Conservation (phyloP, 2,329 filamentous ascomycete genomes). For the Colletotrichum sp. region DNA sequence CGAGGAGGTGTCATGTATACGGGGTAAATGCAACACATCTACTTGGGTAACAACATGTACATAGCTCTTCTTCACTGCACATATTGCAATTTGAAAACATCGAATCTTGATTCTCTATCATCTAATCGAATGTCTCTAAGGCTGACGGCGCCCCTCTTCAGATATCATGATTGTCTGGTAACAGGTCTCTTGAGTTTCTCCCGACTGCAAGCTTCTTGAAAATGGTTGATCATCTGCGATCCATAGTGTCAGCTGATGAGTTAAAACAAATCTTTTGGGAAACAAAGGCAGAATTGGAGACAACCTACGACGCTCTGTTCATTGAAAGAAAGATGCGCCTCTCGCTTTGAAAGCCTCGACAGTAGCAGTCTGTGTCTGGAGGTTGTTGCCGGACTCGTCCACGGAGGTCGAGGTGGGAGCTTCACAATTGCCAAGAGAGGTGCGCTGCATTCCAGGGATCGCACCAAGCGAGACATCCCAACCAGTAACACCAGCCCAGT, state of each 20-base stretch:
- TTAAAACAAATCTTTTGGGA: neutral
- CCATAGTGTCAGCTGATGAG: neutral
- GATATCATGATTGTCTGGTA: neutral
- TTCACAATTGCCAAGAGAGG: conserved; percentile 33
- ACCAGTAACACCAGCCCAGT: conserved; percentile 41
- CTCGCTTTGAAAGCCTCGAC: neutral
- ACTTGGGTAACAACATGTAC: neutral
- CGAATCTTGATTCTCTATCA: neutral
- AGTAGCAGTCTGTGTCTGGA: neutral
- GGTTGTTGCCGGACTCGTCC: neutral
- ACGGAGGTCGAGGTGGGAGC: neutral
- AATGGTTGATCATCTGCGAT: neutral
- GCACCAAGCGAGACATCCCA: conserved; percentile 36
- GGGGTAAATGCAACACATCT: neutral
- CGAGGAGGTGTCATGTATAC: neutral
- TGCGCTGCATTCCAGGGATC: conserved; percentile 41
- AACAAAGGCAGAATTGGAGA: neutral
- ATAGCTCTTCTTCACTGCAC: neutral
- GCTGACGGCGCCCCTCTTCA: neutral
- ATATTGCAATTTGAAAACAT: neutral
- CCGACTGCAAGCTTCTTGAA: neutral
- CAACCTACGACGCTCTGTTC: neutral
- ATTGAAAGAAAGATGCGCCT: neutral
- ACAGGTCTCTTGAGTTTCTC: neutral
- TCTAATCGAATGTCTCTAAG: neutral